These are phyloP conservation scores for Carnegiea gigantea DNA, from an alignment of 179 eudicot species.

Conservation along the genomic window DNA sequence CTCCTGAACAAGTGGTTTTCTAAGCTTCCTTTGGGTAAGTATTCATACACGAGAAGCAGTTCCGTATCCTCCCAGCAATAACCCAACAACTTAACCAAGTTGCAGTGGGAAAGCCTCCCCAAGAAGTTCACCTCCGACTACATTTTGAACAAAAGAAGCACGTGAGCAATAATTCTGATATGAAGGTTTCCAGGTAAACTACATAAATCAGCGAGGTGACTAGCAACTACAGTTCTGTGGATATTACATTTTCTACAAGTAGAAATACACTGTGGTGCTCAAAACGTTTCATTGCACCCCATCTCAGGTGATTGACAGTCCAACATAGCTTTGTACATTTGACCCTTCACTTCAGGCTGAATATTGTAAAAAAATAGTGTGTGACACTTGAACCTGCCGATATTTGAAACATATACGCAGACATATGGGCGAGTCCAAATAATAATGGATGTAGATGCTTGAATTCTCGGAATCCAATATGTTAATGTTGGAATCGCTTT, in stretches of 20 bases:
- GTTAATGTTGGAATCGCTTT: background rate
- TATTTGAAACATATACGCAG: too few species aligned
- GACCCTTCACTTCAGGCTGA: background rate
- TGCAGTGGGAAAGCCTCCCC: slow-evolving; percentile 78
- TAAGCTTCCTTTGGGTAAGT: slow-evolving; percentile 71
- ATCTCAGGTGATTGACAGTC: too few species aligned
- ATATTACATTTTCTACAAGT: background rate
- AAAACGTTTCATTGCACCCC: background rate
- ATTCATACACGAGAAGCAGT: slow-evolving; percentile 68
- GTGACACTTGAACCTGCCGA: too few species aligned
- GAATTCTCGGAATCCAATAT: background rate
- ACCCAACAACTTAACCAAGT: slow-evolving; percentile 69
- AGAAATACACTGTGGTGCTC: background rate
- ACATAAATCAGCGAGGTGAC: too few species aligned
- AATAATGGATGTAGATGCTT: background rate
- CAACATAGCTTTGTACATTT: background rate
- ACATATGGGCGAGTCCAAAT: background rate
- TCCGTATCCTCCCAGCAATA: slow-evolving; percentile 74
- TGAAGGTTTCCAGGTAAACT: too few species aligned
- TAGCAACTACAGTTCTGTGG: background rate
- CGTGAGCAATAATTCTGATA: background rate
- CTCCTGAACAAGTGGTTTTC: slow-evolving; percentile 78
- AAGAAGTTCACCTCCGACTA: slow-evolving; percentile 81
- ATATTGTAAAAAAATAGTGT: too few species aligned
- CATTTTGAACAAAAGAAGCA: slow-evolving; percentile 17